Conservation (phyloP, 768 basidiomycete species). For the Amanita pseudoporphyria region DNA sequence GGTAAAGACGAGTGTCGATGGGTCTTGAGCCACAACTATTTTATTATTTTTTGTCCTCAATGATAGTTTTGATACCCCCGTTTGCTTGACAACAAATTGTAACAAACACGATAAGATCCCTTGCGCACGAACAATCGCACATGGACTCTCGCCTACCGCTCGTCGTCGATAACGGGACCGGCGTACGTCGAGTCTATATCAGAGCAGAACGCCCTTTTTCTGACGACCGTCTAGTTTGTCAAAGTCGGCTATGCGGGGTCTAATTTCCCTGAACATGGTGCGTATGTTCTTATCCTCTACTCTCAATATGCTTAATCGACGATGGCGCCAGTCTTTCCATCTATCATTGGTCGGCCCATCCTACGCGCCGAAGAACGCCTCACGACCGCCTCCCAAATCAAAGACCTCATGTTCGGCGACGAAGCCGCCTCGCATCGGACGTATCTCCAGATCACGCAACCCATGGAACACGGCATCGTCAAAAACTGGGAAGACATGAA, state of each 20-base stretch:
- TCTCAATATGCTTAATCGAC: background rate
- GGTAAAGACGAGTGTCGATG: too few species aligned
- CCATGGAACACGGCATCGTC: constrained; percentile 99
- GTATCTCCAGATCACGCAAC: constrained; percentile 94
- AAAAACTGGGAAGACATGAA: constrained; percentile 99
- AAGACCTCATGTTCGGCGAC: constrained; percentile 98
- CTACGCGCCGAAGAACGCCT: constrained; percentile 95
- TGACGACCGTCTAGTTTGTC: constrained; percentile 57
- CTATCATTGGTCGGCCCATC: constrained; percentile 94
- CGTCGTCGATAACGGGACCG: constrained; percentile 86
- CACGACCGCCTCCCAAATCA: constrained; percentile 66
- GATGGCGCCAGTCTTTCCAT: constrained; percentile 71
- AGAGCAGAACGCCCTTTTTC: background rate
- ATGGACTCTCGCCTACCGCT: constrained; percentile 48
- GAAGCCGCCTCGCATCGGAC: constrained; percentile 91
- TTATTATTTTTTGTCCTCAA: too few species aligned
- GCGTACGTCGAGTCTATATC: constrained; percentile 39
- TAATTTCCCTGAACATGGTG: constrained; percentile 93
- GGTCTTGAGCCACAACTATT: too few species aligned
- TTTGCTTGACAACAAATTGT: too few species aligned
- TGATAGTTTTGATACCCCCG: too few species aligned
- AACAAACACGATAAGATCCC: too few species aligned
- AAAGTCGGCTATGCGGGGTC: constrained; percentile 88
- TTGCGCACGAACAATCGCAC: too few species aligned
- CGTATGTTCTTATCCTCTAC: constrained; percentile 12